Percentiles rank a stretch among this genome's conserved stretches.
Conservation (phyloP, 2,329 filamentous ascomycete genomes). For the Verticillium tricorpus region DNA sequence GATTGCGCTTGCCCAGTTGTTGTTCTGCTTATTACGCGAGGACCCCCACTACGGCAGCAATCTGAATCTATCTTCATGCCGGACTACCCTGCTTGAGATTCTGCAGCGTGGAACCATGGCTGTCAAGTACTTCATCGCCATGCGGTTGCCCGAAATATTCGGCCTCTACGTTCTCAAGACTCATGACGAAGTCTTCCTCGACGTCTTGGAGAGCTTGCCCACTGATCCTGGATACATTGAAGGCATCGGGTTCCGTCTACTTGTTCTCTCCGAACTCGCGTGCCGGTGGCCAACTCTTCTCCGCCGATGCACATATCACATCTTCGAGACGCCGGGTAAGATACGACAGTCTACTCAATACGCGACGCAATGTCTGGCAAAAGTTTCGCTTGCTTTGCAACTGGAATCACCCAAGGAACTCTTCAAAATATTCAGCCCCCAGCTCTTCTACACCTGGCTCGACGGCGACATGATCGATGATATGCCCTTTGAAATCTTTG, state of each 20-base stretch:
- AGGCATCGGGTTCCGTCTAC: constrained; percentile 79
- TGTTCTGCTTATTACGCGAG: constrained; percentile 64
- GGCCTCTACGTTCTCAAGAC: constrained; percentile 73
- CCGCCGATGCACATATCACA: constrained; percentile 83
- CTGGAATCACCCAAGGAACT: constrained; percentile 65
- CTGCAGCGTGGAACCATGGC: constrained; percentile 60
- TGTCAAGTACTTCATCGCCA: constrained; percentile 73
- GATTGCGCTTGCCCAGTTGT: constrained; percentile 60
- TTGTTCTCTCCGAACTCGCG: constrained; percentile 71
- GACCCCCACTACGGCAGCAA: constrained; percentile 63
- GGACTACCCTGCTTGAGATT: constrained; percentile 72
- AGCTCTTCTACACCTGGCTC: constrained; percentile 89
- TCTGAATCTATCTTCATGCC: constrained; percentile 51
- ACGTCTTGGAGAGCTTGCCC: constrained; percentile 78
- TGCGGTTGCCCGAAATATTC: constrained; percentile 70
- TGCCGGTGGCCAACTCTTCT: constrained; percentile 82
- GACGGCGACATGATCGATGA: constrained; percentile 59
- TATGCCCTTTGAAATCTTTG: constrained; percentile 84
- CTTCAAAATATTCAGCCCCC: constrained; percentile 80
- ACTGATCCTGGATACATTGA: constrained; percentile 66
- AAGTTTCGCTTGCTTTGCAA: constrained; percentile 60
- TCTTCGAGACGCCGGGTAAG: constrained; percentile 83
- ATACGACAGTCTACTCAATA: constrained; percentile 62
- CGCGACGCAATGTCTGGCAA: constrained; percentile 65
- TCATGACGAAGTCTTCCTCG: constrained; percentile 80